Conservation (phyloP, 495 filamentous ascomycete species). For the Hypoxylon crocopeplum region DNA sequence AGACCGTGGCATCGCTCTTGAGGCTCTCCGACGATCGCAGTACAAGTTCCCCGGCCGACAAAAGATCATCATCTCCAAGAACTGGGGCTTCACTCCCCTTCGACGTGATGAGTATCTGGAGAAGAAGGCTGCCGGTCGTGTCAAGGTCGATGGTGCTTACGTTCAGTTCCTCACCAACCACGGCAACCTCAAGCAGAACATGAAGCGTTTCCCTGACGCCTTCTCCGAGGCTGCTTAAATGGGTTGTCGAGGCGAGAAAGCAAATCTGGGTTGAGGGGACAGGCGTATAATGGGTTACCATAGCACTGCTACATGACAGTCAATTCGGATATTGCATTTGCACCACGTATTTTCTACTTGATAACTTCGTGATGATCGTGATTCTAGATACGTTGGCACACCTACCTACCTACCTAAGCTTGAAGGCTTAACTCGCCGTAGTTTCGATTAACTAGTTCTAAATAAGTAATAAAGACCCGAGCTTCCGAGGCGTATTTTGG, state of each 20-base stretch:
- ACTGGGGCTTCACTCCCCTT: constrained; percentile 99
- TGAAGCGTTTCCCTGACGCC: constrained; percentile 90
- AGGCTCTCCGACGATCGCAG: constrained; percentile 97
- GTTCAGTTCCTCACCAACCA: constrained; percentile 96
- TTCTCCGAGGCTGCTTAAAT: constrained; percentile 64
- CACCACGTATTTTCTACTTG: constrained; percentile 12
- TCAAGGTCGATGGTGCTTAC: constrained; percentile 97
- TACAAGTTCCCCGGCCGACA: constrained; percentile 99
- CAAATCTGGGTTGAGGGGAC: constrained; percentile 48
- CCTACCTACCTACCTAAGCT: background rate
- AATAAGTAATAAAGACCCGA: no score
- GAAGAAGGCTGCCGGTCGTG: constrained; percentile 85
- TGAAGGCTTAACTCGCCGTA: background rate
- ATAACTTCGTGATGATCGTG: background rate
- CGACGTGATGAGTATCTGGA: constrained; percentile 95
- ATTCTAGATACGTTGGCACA: no score
- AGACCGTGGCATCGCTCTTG: constrained; percentile 91
- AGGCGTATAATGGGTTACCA: constrained; percentile 47
- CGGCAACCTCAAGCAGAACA: constrained; percentile 83
- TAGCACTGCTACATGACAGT: constrained; percentile 46
- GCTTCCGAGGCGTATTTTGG: no score
- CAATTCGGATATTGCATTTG: constrained; percentile 48
- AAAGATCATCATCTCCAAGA: constrained; percentile 99
- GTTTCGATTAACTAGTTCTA: no score
- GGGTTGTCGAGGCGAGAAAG: constrained; percentile 35